Evolutionary conservation across 2,329 filamentous ascomycete genomes (phyloP).

Genomic region (Periconia sp.): DNA sequence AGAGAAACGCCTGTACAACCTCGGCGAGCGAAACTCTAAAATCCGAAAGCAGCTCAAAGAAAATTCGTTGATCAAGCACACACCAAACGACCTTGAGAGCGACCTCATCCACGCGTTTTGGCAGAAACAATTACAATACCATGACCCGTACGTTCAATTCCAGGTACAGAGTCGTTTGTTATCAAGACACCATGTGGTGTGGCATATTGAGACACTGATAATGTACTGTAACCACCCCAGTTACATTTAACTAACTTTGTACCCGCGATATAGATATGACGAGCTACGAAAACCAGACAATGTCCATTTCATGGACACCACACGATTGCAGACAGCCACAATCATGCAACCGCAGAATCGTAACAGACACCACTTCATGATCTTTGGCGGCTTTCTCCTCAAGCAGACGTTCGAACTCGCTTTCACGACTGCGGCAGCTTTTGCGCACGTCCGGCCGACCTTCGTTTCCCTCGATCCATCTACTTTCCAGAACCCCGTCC

Average conservation of each 20-base stretch:
- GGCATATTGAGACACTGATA: too few relatives aligned
- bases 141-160: constrained; percentile 64
- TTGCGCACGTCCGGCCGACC: constrained; percentile 68
- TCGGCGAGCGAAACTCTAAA: constrained; percentile 67
- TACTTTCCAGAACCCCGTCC: constrained; percentile 74
- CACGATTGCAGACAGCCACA: constrained; percentile 64
- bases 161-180: too few relatives aligned
- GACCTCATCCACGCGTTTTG: constrained; percentile 74
- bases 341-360: constrained; percentile 77
- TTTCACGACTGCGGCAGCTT: constrained; percentile 72
- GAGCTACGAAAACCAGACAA: constrained; percentile 58
- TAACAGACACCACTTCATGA: constrained; percentile 74
- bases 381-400: constrained; percentile 74
- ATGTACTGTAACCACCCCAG: too few relatives aligned
- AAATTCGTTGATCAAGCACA: constrained; percentile 63
- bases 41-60: constrained; percentile 66
- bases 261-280: too few relatives aligned
- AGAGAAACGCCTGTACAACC: constrained; percentile 63
- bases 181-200: too few relatives aligned
- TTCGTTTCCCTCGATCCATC: constrained; percentile 74
- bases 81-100: constrained; percentile 71
- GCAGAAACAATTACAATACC: constrained; percentile 67
- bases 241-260: too few relatives aligned
- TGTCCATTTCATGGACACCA: constrained; percentile 63
- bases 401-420: constrained; percentile 76